Percentiles rank a stretch among this genome's conserved stretches.
These are phyloP conservation scores for Schoenoplectus tabernaemontani DNA, from an alignment of 202 grass and related monocot species.

Conservation along the genomic window DNA sequence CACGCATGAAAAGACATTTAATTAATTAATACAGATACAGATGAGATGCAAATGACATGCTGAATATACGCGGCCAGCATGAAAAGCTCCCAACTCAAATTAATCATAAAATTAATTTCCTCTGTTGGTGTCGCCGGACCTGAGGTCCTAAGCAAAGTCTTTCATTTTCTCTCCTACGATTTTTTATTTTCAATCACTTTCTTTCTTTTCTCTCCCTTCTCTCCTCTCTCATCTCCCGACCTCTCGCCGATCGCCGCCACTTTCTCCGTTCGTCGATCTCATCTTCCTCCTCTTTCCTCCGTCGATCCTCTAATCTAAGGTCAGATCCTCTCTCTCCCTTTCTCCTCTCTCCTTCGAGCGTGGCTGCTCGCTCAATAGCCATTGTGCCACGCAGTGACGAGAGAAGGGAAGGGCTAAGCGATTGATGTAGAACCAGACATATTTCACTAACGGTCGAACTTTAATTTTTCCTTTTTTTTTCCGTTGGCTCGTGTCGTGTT, in stretches of 20 bases:
- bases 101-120: too few relatives aligned
- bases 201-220: slow-evolving; percentile 12
- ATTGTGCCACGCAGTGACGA: background rate
- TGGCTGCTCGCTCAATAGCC: background rate
- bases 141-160: background rate
- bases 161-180: background rate
- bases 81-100: too few relatives aligned
- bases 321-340: background rate
- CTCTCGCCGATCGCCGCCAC: slow-evolving; percentile 1
- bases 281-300: background rate
- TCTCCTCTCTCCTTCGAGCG: background rate
- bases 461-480: background rate
- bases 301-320: slow-evolving; percentile 10
- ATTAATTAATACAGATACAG: too few relatives aligned
- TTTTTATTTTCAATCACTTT: too few relatives aligned
- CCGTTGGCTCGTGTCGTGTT: background rate
- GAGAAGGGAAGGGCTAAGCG: background rate
- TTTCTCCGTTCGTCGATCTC: background rate
- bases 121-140: slow-evolving; percentile 3
- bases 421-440: background rate
- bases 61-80: too few relatives aligned
- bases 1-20: too few relatives aligned
- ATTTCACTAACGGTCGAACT: background rate
- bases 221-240: background rate
- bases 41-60: too few relatives aligned